Evolutionary conservation across 2,329 filamentous ascomycete species (phyloP), one percentile per base, ranked within the genome.

Genomic region (Phyllosticta citribraziliensis): DNA sequence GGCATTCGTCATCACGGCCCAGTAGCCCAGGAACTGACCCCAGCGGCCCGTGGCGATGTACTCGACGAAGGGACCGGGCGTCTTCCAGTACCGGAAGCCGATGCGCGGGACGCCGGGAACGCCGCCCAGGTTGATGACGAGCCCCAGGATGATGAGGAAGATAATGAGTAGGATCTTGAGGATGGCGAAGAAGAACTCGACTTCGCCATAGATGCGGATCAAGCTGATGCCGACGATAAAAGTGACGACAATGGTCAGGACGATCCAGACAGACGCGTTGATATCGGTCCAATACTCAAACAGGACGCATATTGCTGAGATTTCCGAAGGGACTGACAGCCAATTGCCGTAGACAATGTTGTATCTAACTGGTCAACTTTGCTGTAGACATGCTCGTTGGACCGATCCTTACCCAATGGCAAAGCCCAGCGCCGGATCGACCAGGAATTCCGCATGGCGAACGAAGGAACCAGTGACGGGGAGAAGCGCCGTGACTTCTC

Each of bases 1-100:
- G 3, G 79, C 78, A 52, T 79, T 76, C 54, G 79, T 74, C 50
- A 84, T 76, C 30, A 79, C 77, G 6, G 75, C 75, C 74, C 80
- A 84, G 67, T 80, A 83, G 2, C 80, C 81, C 1, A 88, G 76
- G 66, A 88, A 88, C 5, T 76, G 74, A 10, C 84, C 85, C 76
- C 76, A 81, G 1, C 68, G 65, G 0, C 82, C 82, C 0, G 73
- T 73, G 2, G 76, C 77, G 20, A 88, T 80, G 67, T 86, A 82
- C 67, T 86, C 82, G 52, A 85, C 83, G 68, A 87, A 86, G 0
- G 84, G 82, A 0, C 84, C 85, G 1, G 73, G 73, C 9, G 70
- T 64, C 24, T 69, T 70, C 76, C 77, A 80, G 65, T 79, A 69
- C 17, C 76, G 71, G 67, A 80, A 80, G 5, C 78, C 78, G 51